Evolutionary conservation across 805 yeast species (phyloP), one percentile per base, ranked within the genome.

Genomic region (Metschnikowia baotianmanensis): DNA sequence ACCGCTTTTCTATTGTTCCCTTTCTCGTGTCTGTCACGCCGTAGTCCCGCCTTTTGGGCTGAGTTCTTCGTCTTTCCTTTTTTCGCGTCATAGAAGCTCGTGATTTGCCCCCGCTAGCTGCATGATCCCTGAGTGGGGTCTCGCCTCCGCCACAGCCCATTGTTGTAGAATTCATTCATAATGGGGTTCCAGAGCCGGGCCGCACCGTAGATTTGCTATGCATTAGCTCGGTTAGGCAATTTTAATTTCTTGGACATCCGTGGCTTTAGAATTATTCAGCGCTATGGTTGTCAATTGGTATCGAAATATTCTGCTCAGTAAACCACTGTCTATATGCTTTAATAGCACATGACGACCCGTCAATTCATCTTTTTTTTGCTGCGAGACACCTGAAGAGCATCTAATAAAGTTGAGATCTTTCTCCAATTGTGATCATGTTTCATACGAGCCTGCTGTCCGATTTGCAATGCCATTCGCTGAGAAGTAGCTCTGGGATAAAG

Each of bases 141-240:
- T 30, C 31, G 43, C 34, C 43, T 40, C 35, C 38, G 35, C 43
- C 38, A 17, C 38, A 18, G 22, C 25, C 39, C 39, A 40, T 40
- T 40, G 43, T 40, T 40, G 43, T 34, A 35, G 10, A 28, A 20
- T 11, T 40, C 21, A 36, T 25, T 24, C 19, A 40, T 26, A 35
- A 31, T 31, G 31, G 12, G 16, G 39, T 19, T 40, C 43, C 35
- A 34, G 38, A 40, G 36, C 43, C 13, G 19, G 38, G 39, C 29
- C 38, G 39, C 38, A 34, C 31, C 11, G 31, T 34, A 15, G 43
- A 40, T 40, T 40, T 40, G 43, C 43, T 40, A 29, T 40, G 43
- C 43, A 25, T 40, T 24, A 17, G 31, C 43, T 40, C 43, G 43
- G 35, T 40, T 40, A 40, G 43, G 43, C 38, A 40, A 40, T 31